Conservation (phyloP, 352 stramenopile genomes). For the Phytopythium litorale region DNA sequence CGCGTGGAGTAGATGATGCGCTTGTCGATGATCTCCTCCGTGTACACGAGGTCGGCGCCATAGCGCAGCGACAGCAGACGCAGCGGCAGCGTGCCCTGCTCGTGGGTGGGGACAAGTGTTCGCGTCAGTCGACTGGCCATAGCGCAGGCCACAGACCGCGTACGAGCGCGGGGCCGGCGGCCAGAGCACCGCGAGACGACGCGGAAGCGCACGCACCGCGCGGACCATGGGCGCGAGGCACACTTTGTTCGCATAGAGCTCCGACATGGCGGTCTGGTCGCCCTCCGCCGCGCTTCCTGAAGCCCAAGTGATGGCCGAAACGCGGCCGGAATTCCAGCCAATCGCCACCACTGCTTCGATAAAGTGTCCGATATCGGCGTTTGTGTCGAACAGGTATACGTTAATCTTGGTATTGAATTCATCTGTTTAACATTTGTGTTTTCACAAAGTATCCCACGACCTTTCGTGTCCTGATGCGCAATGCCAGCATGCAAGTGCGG, state of each 20-base stretch:
- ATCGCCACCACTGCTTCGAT: not conserved
- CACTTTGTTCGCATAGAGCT: constrained; percentile 72
- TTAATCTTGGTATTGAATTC: not conserved
- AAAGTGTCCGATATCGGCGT: not conserved
- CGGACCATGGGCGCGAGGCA: constrained; percentile 94
- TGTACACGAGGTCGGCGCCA: constrained; percentile 91
- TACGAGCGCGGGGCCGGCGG: constrained; percentile 2
- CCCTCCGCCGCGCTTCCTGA: not conserved
- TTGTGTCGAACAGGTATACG: not conserved
- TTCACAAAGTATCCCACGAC: not conserved
- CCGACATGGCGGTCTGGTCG: constrained; percentile 21
- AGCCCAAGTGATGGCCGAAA: not conserved
- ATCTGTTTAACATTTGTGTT: not conserved
- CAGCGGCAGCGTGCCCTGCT: constrained; percentile 88
- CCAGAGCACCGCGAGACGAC: constrained; percentile 4
- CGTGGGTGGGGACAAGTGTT: constrained; percentile 1
- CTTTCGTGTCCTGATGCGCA: not conserved
- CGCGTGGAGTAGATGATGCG: constrained; percentile 83
- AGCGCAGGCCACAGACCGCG: not conserved
- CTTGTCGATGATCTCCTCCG: constrained; percentile 96
- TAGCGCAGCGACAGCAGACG: constrained; percentile 89
- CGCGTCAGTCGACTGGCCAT: not conserved
- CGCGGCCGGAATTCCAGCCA: not conserved
- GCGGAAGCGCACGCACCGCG: constrained; percentile 48
- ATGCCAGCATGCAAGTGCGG: not conserved